These are phyloP conservation scores for Alternaria postmessia DNA, from an alignment of 2,329 filamentous ascomycete genomes.

Conservation along the genomic window DNA sequence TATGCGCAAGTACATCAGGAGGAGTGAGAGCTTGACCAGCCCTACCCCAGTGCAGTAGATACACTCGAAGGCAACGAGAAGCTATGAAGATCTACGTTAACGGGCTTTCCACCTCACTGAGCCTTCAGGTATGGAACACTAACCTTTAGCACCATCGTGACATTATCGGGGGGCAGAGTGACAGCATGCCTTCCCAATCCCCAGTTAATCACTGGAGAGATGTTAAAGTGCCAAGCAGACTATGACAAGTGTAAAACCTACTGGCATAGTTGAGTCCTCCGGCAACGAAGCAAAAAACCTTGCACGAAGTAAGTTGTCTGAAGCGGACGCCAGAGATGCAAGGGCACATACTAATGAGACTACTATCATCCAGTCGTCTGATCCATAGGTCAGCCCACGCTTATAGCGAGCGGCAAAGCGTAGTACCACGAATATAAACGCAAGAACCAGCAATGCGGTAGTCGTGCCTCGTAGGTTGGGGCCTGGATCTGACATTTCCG, in stretches of 20 bases:
- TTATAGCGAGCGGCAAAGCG: neutral
- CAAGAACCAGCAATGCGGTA: conserved; percentile 1
- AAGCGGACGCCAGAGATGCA: neutral
- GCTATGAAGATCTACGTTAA: neutral
- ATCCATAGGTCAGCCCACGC: conserved; percentile 8
- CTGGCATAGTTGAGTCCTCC: conserved; percentile 5
- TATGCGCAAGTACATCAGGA: conserved; percentile 64
- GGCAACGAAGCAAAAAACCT: neutral
- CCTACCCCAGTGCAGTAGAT: conserved; percentile 60
- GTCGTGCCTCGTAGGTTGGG: neutral
- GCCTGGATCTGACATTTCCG: neutral
- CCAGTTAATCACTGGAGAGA: neutral
- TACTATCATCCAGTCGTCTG: conserved; percentile 15
- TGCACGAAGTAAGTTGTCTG: conserved; percentile 19
- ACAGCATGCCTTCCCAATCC: conserved; percentile 7
- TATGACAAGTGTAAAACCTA: neutral
- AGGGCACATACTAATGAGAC: conserved; percentile 6
- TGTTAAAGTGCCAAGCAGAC: neutral
- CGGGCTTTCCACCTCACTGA: neutral
- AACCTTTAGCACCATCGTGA: conserved; percentile 7
- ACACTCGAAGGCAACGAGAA: conserved; percentile 55
- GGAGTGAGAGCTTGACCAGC: conserved; percentile 60
- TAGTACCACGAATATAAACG: conserved; percentile 3
- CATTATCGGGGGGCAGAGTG: neutral
- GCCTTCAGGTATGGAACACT: neutral